These are phyloP conservation scores for Plectosphaerella cucumerina DNA, from an alignment of 2,329 filamentous ascomycete genomes.

Conservation along the genomic window DNA sequence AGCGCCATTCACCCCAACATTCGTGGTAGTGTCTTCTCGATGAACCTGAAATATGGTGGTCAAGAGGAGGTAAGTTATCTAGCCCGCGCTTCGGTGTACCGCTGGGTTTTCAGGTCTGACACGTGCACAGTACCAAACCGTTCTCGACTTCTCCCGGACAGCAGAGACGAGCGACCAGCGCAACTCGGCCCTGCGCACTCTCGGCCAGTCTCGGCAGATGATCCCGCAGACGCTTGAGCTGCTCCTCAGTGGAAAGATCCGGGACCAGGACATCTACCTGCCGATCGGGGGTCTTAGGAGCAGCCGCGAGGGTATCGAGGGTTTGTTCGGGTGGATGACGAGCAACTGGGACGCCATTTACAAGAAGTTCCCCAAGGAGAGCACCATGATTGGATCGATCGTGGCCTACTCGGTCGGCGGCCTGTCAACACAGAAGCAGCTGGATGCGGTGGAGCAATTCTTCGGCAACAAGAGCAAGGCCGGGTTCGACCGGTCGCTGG, in stretches of 20 bases:
- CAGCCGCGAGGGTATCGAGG: constrained; percentile 73
- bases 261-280: constrained; percentile 92
- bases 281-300: constrained; percentile 75
- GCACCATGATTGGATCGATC: constrained; percentile 80
- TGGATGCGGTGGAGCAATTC: constrained; percentile 73
- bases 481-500: constrained; percentile 80
- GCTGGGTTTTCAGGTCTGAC: no score
- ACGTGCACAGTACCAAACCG: constrained; percentile 60
- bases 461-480: constrained; percentile 78
- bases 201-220: constrained; percentile 76
- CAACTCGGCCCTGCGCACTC: constrained; percentile 79
- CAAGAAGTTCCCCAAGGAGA: constrained; percentile 77
- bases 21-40: constrained; percentile 78
- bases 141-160: constrained; percentile 55
- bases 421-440: constrained; percentile 74
- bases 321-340: constrained; percentile 79
- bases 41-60: constrained; percentile 79
- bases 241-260: constrained; percentile 75
- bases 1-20: constrained; percentile 89
- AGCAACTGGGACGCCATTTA: constrained; percentile 83
- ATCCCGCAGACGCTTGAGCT: constrained; percentile 77
- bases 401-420: constrained; percentile 78
- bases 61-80: constrained; percentile 63
- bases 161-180: constrained; percentile 62
- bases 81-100: background rate